Evolutionary conservation across 148 eudicot genomes (phyloP).

Genomic region (Fagopyrum homotropicum): DNA sequence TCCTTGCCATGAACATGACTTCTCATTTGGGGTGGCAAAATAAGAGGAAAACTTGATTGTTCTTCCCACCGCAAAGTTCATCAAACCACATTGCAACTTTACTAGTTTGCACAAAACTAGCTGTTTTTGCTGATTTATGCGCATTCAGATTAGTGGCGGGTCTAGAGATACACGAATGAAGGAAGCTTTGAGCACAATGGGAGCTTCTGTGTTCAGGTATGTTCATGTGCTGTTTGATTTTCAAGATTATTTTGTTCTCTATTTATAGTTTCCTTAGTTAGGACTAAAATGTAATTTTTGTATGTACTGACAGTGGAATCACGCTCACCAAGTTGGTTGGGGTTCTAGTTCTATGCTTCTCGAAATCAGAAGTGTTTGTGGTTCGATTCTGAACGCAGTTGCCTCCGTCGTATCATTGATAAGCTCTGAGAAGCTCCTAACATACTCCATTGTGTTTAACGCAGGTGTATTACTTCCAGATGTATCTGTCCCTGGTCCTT

Average conservation of each 20-base stretch:
- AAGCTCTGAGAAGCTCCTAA: background rate
- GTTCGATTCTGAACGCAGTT: constrained; percentile 28
- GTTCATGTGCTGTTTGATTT: background rate
- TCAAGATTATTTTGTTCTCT: background rate
- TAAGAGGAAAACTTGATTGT: background rate
- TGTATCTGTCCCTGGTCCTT: constrained; percentile 90
- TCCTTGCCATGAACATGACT: background rate
- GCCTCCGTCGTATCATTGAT: background rate
- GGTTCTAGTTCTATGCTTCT: constrained; percentile 85
- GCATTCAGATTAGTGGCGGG: constrained; percentile 62
- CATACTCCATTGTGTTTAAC: constrained; percentile 11
- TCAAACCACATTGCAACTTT: background rate
- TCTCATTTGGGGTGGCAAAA: background rate
- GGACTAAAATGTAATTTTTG: background rate
- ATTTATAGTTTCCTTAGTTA: background rate
- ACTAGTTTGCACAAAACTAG: background rate
- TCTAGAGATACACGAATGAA: constrained; percentile 78
- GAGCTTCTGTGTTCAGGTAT: constrained; percentile 97
- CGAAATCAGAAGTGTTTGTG: constrained; percentile 95
- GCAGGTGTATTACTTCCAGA: constrained; percentile 97
- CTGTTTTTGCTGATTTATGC: background rate
- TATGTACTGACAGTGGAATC: constrained; percentile 68
- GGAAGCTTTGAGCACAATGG: constrained; percentile 92
- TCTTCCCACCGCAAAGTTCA: background rate
- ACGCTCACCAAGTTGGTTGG: constrained; percentile 96